Evolutionary conservation across 495 filamentous ascomycete genomes (phyloP), one percentile per base, ranked within the genome.

Genomic region (Aspergillus saccharolyticus): DNA sequence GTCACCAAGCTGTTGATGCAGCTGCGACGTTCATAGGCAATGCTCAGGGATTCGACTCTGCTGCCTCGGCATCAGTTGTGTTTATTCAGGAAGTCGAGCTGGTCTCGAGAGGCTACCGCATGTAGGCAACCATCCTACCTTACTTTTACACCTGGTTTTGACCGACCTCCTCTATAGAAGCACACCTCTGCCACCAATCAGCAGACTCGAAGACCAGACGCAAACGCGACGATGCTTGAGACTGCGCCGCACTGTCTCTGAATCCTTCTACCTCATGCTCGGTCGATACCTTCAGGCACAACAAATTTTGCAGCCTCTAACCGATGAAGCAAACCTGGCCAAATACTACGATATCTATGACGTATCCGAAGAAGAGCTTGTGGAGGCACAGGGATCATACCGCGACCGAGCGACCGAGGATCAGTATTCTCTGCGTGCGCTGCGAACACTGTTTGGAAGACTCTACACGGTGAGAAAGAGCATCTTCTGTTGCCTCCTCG

Each of bases 31-130:
- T 97, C 57, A 85, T 95, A 55, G 76, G 83, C 22, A 85, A 83
- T 60, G 84, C 90, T 42, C 92, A 94, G 61, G 85, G 88, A 20
- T 91, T 95, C 59, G 91, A 97, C 70, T 83, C 86, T 28, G 86
- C 89, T 28, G 86, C 83, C 33, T 87, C 86, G 52, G 85, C 90
- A 22, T 88, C 91, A 2, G 77, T 98, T 30, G 86, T 87, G 30
- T 82, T 97, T 52, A 88, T 98, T 57, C 93, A 97, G 73, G 94
- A 98, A 70, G 93, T 97, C 18, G 94, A 97, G 72, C 78, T 97
- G 50, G 93, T 97, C 14, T 93, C 93, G 42, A 83, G 93, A 62
- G 94, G 94, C 50, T 98, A 97, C 69, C 82, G 89, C 69, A 83
- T 98, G 90, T 93, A 73, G 76, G 85, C 44, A 18, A 43, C 57